Percentiles rank a stretch among this genome's conserved stretches.
phyloP scores from a whole-genome alignment of 129 eudicot genomes.

The Flaveria trinervia region DNA sequence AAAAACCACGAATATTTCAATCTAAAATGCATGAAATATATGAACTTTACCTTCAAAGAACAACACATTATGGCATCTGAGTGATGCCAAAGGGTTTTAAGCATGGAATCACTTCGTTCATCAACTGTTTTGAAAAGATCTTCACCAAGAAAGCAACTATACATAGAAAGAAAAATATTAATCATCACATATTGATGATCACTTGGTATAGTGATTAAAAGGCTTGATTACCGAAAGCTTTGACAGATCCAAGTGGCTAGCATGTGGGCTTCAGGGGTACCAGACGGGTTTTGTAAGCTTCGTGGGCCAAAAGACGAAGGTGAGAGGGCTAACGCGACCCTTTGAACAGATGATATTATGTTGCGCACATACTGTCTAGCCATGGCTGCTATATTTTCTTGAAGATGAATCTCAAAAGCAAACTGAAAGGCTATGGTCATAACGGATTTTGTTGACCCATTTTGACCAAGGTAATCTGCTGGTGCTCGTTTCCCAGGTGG shows the following conservation, averaged over 20 bases:
- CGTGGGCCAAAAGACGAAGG: constrained; percentile 75
- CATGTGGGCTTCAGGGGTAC: constrained; percentile 86
- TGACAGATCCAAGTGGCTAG: constrained; percentile 92
- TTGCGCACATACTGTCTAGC: constrained; percentile 91
- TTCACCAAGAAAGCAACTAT: constrained; percentile 74
- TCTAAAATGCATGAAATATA: not conserved
- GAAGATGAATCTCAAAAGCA: constrained; percentile 85
- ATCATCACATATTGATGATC: constrained; percentile 1
- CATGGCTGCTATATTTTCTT: constrained; percentile 83
- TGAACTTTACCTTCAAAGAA: constrained; percentile 63
- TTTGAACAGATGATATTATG: constrained; percentile 81
- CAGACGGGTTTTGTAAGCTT: constrained; percentile 54
- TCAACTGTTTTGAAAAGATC: constrained; percentile 67
- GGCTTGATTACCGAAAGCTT: constrained; percentile 65
- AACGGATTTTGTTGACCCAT: constrained; percentile 65
- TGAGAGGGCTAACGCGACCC: constrained; percentile 93
- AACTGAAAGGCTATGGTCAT: constrained; percentile 97
- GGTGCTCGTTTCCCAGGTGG: constrained; percentile 61
- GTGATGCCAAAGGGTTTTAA: constrained; percentile 88
- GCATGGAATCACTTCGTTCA: constrained; percentile 67
- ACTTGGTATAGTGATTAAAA: constrained; percentile 4
- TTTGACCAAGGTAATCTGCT: constrained; percentile 44
- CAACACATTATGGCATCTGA: constrained; percentile 92
- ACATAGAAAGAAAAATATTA: not conserved
- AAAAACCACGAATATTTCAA: not conserved